Percentiles rank a stretch among this genome's conserved stretches.
Evolutionary conservation across 768 basidiomycete genomes (phyloP).

Genomic region (Pleurotus eryngii): DNA sequence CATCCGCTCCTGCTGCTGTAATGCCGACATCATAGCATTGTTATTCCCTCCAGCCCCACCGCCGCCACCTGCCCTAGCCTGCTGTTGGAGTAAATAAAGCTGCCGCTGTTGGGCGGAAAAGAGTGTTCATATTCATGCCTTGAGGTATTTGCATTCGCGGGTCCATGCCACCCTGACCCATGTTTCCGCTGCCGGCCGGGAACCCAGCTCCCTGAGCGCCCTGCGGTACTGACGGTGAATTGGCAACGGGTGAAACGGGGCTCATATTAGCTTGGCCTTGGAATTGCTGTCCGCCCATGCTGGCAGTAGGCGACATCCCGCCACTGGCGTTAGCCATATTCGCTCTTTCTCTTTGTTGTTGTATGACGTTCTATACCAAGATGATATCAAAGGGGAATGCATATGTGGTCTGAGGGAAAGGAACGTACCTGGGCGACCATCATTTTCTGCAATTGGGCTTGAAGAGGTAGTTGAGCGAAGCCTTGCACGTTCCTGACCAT

Average conservation of each 20-base stretch:
- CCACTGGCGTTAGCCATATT: neutral
- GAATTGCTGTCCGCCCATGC: constrained; percentile 3
- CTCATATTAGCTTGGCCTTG: constrained; percentile 15
- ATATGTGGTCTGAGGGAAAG: neutral
- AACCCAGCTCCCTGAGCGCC: constrained; percentile 20
- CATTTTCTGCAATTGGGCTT: constrained; percentile 60
- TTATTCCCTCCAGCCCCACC: constrained; percentile 15
- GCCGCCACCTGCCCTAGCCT: constrained; percentile 18
- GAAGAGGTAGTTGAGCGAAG: constrained; percentile 48
- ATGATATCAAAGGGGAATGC: neutral
- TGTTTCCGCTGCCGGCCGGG: constrained; percentile 12
- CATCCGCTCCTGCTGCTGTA: constrained; percentile 29
- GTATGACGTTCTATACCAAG: neutral
- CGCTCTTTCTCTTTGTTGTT: constrained; percentile 22
- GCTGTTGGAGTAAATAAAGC: constrained; percentile 37
- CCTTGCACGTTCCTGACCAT: constrained; percentile 48
- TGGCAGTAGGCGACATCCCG: constrained; percentile 8
- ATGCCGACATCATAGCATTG: constrained; percentile 19
- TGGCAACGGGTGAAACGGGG: constrained; percentile 19
- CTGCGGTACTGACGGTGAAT: constrained; percentile 9
- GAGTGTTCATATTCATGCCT: constrained; percentile 24
- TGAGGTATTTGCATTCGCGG: constrained; percentile 24
- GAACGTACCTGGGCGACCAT: constrained; percentile 45
- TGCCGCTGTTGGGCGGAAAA: constrained; percentile 41
- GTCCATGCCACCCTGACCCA: constrained; percentile 29